Base-by-base conservation (phyloP, 257 asterid species). In the Penstemon eatonii region DNA sequence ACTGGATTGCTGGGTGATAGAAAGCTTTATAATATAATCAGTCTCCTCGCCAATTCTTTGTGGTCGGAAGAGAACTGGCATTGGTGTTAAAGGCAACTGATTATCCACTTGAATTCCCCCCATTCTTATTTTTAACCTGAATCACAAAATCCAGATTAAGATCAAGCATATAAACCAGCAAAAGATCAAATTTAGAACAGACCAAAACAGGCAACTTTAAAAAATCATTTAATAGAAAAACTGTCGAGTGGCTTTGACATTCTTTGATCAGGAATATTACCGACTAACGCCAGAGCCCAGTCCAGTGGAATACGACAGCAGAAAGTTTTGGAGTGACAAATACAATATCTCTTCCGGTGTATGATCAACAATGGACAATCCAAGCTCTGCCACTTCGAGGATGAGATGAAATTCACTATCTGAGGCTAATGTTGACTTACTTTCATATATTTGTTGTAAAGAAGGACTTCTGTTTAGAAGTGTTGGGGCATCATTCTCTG, bases 341-440 rank as follows among this genome's bases (percentile, higher is more conserved):
- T 89, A 94, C 76, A 94, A 67, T 83, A 94, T 94, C 91, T 94
- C 99, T 79, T 91, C 96, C 51, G 99, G 99, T 68, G 99, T 89
- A 73, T 94, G 99, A 84, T 94, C 99, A 80, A 94, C 77, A 71
- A 94, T 71, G 69, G 99, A 94, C 79, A 94, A 65, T 37, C 99
- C 97, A 77, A 94, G 96, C 84, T 94, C 99, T 2, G 88, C 85
- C 43, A 94, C 91, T 84, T 94, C 99, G 65, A 94, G 84, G 74
- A 83, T 79, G 73, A 91, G 79, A 84, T 94, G 99, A 76, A 89
- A 91, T 83, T 94, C 99, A 56, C 81, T 73, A 65, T 86, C 89
- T 47, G 91, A 71, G 75, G 72, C 65, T 42, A 79, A 67, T n/a
- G 79, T 64, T 67, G 94, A 71, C 73, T 56, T 71, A 79, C 72